These are phyloP conservation scores for Penicillium desertorum DNA, from an alignment of 495 filamentous ascomycete genomes.

Conservation along the genomic window DNA sequence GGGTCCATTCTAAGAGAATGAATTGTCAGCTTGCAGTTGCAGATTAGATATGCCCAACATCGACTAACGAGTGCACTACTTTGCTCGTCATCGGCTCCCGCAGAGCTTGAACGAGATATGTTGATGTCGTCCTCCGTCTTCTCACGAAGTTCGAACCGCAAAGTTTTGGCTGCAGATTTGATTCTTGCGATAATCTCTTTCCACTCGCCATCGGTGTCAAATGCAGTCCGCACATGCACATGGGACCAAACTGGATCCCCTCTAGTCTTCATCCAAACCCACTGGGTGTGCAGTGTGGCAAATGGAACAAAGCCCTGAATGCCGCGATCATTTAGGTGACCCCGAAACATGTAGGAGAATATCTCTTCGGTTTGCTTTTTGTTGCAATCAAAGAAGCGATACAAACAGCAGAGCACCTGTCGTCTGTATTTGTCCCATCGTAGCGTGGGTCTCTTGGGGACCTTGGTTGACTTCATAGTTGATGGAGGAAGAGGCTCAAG, in stretches of 20 bases:
- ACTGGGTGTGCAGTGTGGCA: constrained; percentile 21
- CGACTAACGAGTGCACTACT: neutral
- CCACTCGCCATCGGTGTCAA: constrained; percentile 21
- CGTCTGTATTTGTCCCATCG: constrained; percentile 25
- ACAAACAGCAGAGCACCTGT: constrained; percentile 31
- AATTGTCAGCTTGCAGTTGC: neutral
- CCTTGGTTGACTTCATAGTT: neutral
- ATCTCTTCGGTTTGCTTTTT: constrained; percentile 11
- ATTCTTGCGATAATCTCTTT: constrained; percentile 22
- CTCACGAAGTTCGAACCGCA: constrained; percentile 14
- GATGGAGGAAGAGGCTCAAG: neutral
- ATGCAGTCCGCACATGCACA: constrained; percentile 22
- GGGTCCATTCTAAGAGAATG: neutral
- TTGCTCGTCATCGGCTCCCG: neutral
- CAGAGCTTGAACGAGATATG: neutral
- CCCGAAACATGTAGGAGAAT: constrained; percentile 27
- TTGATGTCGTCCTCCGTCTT: constrained; percentile 20
- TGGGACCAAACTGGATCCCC: constrained; percentile 22
- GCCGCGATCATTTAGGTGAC: constrained; percentile 20
- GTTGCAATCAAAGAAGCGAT: constrained; percentile 26
- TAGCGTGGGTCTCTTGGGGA: constrained; percentile 7
- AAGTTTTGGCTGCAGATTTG: constrained; percentile 8
- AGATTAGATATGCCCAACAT: no score
- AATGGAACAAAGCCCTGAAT: constrained; percentile 16
- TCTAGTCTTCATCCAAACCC: constrained; percentile 20